A percentile compares a stretch with the other conserved stretches of the same genome.
phyloP scores from a whole-genome alignment of 2,329 filamentous ascomycete genomes.

The Helotiales sp. region DNA sequence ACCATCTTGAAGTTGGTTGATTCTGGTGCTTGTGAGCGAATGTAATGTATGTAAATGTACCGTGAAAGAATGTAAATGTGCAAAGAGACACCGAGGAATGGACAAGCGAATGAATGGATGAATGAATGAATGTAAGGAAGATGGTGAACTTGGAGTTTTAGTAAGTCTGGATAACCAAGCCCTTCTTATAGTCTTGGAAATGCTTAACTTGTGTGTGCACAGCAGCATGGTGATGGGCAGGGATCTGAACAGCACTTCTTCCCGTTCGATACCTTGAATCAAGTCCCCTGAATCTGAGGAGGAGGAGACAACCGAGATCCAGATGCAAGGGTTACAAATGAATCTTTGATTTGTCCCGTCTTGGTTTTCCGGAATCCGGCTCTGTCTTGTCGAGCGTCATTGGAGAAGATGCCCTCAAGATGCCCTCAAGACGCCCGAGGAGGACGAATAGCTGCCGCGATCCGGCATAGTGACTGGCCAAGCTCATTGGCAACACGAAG shows the following conservation, averaged over 20 bases:
- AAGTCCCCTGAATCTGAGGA: background rate
- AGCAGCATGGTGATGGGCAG: background rate
- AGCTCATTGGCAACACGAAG: background rate
- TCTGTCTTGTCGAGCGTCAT: background rate
- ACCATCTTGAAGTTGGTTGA: slow-evolving; percentile 32
- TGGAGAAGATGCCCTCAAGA: background rate
- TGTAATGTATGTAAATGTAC: slow-evolving; percentile 4
- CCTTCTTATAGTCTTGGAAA: slow-evolving; percentile 21
- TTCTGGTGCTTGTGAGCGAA: slow-evolving; percentile 3
- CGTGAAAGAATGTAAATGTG: slow-evolving; percentile 10
- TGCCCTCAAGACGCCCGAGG: background rate
- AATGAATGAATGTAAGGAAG: slow-evolving; percentile 17
- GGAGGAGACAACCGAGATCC: background rate
- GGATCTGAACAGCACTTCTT: background rate
- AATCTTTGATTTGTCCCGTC: slow-evolving; percentile 8
- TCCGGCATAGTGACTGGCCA: background rate
- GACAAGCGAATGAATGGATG: slow-evolving; percentile 15
- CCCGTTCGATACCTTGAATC: slow-evolving; percentile 4
- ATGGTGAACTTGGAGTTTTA: background rate
- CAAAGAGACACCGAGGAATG: background rate
- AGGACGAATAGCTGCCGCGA: background rate
- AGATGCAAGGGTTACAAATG: background rate
- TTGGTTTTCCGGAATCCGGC: background rate
- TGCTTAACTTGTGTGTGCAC: background rate
- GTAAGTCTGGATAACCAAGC: slow-evolving; percentile 4